phyloP scores from a whole-genome alignment of 2,329 filamentous ascomycete genomes.

The Claviceps citrina region DNA sequence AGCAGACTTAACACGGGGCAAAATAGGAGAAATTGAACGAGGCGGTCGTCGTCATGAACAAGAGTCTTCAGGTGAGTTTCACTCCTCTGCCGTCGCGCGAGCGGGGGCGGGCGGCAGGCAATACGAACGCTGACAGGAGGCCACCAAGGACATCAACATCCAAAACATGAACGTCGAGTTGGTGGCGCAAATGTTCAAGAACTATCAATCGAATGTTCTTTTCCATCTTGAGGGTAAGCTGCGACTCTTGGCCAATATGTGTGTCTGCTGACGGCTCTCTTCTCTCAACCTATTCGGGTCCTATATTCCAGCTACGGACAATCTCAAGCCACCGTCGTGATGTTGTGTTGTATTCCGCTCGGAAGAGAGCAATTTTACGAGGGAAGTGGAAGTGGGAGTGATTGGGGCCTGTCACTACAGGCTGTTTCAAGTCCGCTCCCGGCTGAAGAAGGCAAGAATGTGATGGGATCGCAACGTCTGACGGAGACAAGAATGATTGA shows the following conservation, averaged over 20 bases:
- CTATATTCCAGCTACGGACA: conserved; percentile 57
- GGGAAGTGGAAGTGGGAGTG: background rate
- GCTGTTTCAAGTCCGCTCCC: no score
- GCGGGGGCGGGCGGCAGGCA: background rate
- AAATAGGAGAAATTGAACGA: conserved; percentile 90
- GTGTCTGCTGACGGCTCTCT: conserved; percentile 1
- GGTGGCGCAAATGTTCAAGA: conserved; percentile 99
- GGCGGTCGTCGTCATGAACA: conserved; percentile 82
- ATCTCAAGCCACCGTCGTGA: conserved; percentile 61
- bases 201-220: conserved; percentile 93
- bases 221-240: conserved; percentile 84
- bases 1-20: background rate
- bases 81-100: background rate
- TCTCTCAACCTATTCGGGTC: background rate
- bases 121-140: background rate
- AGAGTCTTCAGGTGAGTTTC: conserved; percentile 56
- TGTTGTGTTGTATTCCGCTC: background rate
- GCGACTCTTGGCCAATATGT: conserved; percentile 1
- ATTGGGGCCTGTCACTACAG: no score
- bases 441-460: no score
- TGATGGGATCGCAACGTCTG: no score
- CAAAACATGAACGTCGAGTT: conserved; percentile 98
- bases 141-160: conserved; percentile 95
- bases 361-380: background rate
- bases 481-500: no score